phyloP scores from a whole-genome alignment of 2,329 filamentous ascomycete genomes.

The Alternaria rosae region DNA sequence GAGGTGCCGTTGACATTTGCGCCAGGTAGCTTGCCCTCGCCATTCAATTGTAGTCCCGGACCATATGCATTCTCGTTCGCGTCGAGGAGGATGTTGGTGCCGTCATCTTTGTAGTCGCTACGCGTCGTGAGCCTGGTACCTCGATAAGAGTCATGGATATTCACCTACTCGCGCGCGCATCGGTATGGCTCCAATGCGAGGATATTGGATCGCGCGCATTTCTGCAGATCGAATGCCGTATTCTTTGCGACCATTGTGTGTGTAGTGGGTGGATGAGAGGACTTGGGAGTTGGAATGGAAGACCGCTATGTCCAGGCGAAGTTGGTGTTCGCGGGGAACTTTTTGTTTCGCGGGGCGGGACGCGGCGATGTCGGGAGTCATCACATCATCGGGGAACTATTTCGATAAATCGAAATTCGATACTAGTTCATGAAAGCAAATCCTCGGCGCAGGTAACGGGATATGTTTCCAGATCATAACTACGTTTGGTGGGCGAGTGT shows the following conservation, averaged over 20 bases:
- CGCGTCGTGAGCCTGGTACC: slow-evolving; percentile 20
- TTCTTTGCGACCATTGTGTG: slow-evolving; percentile 34
- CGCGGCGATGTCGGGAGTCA: slow-evolving; percentile 28
- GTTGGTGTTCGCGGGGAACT: slow-evolving; percentile 31
- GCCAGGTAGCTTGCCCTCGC: slow-evolving; percentile 58
- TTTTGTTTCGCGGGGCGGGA: slow-evolving; percentile 36
- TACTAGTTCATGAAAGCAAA: not conserved
- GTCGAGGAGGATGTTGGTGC: slow-evolving; percentile 92
- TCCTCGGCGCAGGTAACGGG: not conserved
- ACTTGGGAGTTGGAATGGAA: not conserved
- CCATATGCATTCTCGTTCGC: slow-evolving; percentile 98
- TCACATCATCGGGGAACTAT: not conserved
- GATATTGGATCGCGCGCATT: slow-evolving; percentile 61
- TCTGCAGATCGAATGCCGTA: slow-evolving; percentile 57
- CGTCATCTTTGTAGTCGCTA: slow-evolving; percentile 98
- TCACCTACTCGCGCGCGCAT: slow-evolving; percentile 61
- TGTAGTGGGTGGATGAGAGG: not conserved
- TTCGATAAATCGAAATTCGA: not conserved
- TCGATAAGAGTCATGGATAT: slow-evolving; percentile 16
- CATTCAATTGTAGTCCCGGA: slow-evolving; percentile 70
- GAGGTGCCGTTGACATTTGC: slow-evolving; percentile 51
- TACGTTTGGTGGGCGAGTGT: not conserved
- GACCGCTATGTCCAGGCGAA: slow-evolving; percentile 1
- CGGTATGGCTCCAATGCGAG: slow-evolving; percentile 62
- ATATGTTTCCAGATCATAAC: not conserved